These are phyloP conservation scores for Mycena latifolia DNA, from an alignment of 768 basidiomycete genomes.

Conservation along the genomic window DNA sequence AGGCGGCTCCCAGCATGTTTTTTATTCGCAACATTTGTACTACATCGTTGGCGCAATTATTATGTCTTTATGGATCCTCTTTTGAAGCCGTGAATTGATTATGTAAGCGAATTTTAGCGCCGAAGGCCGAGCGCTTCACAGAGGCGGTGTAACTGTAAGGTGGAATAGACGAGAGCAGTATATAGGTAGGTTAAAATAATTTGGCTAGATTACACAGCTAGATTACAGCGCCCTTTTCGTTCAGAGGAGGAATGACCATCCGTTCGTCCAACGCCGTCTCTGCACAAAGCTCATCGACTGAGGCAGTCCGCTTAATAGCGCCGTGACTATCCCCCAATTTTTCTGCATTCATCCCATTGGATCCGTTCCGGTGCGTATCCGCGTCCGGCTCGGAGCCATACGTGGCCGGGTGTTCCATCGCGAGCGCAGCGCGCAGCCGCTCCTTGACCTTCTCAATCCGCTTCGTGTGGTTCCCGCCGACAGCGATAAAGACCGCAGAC, in stretches of 20 bases:
- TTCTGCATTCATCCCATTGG: not conserved
- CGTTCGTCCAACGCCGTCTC: conserved; percentile 52
- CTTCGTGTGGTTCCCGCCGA: conserved; percentile 77
- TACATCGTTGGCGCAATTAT: conserved; percentile 22
- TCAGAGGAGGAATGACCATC: conserved; percentile 50
- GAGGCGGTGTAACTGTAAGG: no score
- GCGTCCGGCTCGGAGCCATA: conserved; percentile 11
- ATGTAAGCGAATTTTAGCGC: conserved; percentile 9
- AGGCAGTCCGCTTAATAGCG: conserved; percentile 9
- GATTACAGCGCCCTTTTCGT: conserved; percentile 34
- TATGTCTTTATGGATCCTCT: not conserved
- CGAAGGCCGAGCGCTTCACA: not conserved
- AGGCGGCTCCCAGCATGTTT: conserved; percentile 12
- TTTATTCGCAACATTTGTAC: conserved; percentile 31
- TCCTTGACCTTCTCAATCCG: conserved; percentile 74
- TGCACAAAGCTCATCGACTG: conserved; percentile 30
- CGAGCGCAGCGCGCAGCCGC: conserved; percentile 63
- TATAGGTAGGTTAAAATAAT: conserved; percentile 11
- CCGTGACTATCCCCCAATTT: conserved; percentile 17
- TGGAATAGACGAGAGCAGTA: not conserved
- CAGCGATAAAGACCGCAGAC: conserved; percentile 81
- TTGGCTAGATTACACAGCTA: conserved; percentile 3
- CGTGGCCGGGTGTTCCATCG: conserved; percentile 40
- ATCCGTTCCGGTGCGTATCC: conserved; percentile 7
- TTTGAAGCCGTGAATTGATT: not conserved